Percentiles rank a stretch among this genome's conserved stretches.
phyloP scores from a whole-genome alignment of 306 rosid species.

The Begonia loranthoides region DNA sequence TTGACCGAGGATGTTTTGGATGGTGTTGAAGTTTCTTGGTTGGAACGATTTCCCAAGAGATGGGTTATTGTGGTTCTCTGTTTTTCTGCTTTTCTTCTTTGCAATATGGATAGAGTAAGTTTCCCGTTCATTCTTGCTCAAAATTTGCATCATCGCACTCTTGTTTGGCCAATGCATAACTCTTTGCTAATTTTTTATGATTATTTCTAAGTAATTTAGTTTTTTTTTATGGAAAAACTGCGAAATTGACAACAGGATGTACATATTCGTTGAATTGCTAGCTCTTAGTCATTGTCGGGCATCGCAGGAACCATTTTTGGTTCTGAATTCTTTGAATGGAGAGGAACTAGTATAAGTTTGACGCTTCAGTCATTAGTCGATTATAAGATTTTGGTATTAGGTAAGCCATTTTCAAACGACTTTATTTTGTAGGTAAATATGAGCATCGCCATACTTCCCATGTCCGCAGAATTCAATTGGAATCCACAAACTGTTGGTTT shows the following conservation, averaged over 20 bases:
- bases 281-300: no score
- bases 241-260: no score
- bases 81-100: constrained; percentile 82
- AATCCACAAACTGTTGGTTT: constrained; percentile 82
- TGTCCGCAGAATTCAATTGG: constrained; percentile 94
- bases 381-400: no score
- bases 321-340: background rate
- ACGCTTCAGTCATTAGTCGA: no score
- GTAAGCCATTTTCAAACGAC: background rate
- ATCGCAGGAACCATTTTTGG: no score
- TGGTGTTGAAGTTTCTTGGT: constrained; percentile 34
- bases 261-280: no score
- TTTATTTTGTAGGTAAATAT: constrained; percentile 64
- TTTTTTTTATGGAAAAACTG: no score
- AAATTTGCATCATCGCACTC: background rate
- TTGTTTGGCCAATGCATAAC: no score
- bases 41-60: constrained; percentile 70
- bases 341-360: background rate
- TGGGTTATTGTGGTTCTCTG: constrained; percentile 92
- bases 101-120: constrained; percentile 94
- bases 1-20: constrained; percentile 23
- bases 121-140: background rate
- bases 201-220: no score
- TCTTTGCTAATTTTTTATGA: no score
- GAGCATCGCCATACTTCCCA: constrained; percentile 99